A percentile compares a stretch with the other conserved stretches of the same genome.
Conservation (phyloP, 768 basidiomycete genomes). For the Boletus coccyginus region DNA sequence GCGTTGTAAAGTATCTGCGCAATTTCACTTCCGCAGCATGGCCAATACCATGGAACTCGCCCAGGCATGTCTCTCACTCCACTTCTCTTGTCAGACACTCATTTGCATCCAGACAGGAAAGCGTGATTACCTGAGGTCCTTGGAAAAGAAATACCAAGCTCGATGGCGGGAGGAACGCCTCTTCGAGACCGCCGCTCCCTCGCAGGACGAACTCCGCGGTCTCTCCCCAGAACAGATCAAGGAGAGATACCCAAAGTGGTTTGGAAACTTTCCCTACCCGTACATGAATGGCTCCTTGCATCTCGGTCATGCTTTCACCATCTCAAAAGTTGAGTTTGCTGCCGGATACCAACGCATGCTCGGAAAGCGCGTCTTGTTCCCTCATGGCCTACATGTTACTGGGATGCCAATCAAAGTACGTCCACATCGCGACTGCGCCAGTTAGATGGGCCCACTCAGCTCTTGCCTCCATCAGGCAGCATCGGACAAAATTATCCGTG, state of each 20-base stretch:
- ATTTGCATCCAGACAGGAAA: conserved; percentile 73
- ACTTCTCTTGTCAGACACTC: neutral
- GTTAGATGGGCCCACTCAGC: neutral
- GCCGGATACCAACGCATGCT: conserved; percentile 95
- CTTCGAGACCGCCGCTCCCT: conserved; percentile 86
- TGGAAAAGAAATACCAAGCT: conserved; percentile 84
- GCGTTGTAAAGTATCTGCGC: conserved; percentile 33
- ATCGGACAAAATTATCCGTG: conserved; percentile 96
- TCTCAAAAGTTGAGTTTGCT: conserved; percentile 96
- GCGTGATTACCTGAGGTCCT: conserved; percentile 77
- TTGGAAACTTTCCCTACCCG: conserved; percentile 93
- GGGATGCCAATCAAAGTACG: conserved; percentile 99
- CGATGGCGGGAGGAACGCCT: conserved; percentile 73
- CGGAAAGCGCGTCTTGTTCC: conserved; percentile 92
- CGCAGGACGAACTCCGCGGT: conserved; percentile 58
- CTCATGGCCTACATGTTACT: conserved; percentile 97
- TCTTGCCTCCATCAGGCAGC: conserved; percentile 60
- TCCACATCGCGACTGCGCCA: conserved; percentile 1
- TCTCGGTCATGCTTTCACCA: conserved; percentile 96
- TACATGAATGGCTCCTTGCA: conserved; percentile 99
- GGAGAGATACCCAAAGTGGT: conserved; percentile 90
- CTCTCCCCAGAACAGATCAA: conserved; percentile 64
- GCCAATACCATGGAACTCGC: conserved; percentile 65
- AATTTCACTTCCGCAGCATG: conserved; percentile 36
- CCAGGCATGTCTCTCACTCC: conserved; percentile 40